Evolutionary conservation across 2,329 filamentous ascomycete species (phyloP).

Genomic region (Colletotrichum filicis): DNA sequence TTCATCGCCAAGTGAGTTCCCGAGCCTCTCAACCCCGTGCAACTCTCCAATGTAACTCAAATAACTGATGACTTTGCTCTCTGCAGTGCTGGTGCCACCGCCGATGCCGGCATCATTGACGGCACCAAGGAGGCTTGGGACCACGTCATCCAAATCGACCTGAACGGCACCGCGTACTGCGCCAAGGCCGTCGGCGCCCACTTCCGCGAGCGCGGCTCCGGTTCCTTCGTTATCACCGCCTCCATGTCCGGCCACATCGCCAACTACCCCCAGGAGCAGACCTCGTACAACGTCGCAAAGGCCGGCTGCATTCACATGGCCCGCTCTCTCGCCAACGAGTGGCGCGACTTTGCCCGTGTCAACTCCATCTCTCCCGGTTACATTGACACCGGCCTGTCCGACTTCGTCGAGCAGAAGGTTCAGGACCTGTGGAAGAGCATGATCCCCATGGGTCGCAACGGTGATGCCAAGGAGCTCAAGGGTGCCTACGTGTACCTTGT

Average conservation of each 20-base stretch:
- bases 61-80: slow-evolving; percentile 4
- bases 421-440: slow-evolving; percentile 80
- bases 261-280: slow-evolving; percentile 76
- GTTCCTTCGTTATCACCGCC: slow-evolving; percentile 76
- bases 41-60: neutral
- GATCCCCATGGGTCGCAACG: slow-evolving; percentile 79
- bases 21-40: no score
- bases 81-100: slow-evolving; percentile 71
- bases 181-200: slow-evolving; percentile 72
- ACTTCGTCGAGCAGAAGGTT: slow-evolving; percentile 72
- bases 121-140: slow-evolving; percentile 75
- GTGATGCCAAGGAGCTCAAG: slow-evolving; percentile 76
- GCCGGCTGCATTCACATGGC: slow-evolving; percentile 63
- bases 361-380: slow-evolving; percentile 77
- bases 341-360: slow-evolving; percentile 74
- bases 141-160: slow-evolving; percentile 70
- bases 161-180: slow-evolving; percentile 78
- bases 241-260: slow-evolving; percentile 78
- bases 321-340: slow-evolving; percentile 68
- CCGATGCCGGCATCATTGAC: slow-evolving; percentile 75
- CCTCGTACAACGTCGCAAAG: slow-evolving; percentile 75
- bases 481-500: slow-evolving; percentile 83
- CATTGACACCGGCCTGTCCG: slow-evolving; percentile 74
- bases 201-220: slow-evolving; percentile 72
- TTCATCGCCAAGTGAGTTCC: slow-evolving; percentile 78